A percentile compares a stretch with the other conserved stretches of the same genome.
Conservation (phyloP, 345 rosid genomes). For the Pelargonium nanum region DNA sequence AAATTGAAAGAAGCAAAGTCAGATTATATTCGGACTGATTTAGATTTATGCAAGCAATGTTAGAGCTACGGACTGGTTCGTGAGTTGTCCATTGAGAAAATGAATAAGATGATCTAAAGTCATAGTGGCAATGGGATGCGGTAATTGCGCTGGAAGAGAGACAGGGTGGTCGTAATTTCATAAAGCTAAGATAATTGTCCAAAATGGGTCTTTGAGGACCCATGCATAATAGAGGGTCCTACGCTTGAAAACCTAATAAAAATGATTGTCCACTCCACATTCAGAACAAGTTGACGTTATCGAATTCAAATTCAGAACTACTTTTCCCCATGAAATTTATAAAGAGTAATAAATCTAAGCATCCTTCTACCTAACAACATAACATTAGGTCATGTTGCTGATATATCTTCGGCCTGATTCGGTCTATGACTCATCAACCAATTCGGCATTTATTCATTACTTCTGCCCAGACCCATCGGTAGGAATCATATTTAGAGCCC, state of each 20-base stretch:
- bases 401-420: background rate
- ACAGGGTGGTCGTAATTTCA: background rate
- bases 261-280: background rate
- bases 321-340: background rate
- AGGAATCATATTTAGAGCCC: constrained; percentile 66
- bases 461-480: constrained; percentile 10
- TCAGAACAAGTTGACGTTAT: background rate
- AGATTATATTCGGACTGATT: too few relatives aligned
- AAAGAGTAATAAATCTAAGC: background rate
- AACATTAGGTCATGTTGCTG: background rate
- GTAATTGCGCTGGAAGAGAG: too few relatives aligned
- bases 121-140: too few relatives aligned
- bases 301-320: background rate
- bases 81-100: too few relatives aligned
- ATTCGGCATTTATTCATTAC: background rate
- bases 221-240: background rate
- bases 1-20: too few relatives aligned
- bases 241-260: background rate
- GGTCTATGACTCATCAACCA: too few relatives aligned
- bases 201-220: background rate
- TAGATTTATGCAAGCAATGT: too few relatives aligned
- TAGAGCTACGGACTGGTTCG: too few relatives aligned
- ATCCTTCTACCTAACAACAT: too few relatives aligned
- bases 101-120: too few relatives aligned
- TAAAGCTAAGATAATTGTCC: background rate